Evolutionary conservation across 164 flowering plant genomes (phyloP), one percentile per base, ranked within the genome.

Genomic region (Euptelea pleiosperma): DNA sequence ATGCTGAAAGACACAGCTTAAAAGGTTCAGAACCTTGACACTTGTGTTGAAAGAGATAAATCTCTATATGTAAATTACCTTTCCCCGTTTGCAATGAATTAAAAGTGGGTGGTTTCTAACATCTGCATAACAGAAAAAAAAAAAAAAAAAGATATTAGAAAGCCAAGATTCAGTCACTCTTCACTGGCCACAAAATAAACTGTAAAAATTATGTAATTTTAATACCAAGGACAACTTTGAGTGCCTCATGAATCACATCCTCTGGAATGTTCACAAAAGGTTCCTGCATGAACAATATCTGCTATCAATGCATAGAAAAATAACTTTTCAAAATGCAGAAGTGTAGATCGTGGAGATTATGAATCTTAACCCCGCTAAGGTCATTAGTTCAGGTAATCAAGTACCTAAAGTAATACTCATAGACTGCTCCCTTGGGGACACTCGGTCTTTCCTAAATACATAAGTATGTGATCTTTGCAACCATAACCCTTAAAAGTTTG

Each of bases 11-110:
- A 26, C 41, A 29, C 24, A 47, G 14, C 47, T 43, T 1, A 15
- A 25, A 8, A 14, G 18, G 2, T 29, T 40, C 12, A 15, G 48
- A 42, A 53, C 16, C 9, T 2, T 15, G 12, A 34, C 1, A 28
- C 24, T 6, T 50, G 36, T 35, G 19, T 16, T 39, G 21, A 39
- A 12, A 28, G 12, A 26, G 2, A 11, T 25, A 46, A 35, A 47
- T 6, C 30, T 49, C 16, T 19, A 26, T 45, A 5, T 9, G 3
- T 22, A 26, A 1, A 30, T 66, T 63, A 87, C 91, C 86, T 87
- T 87, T 18, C 96, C 96, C 39, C 86, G 78, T 58, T 85, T 88
- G 77, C 96, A 88, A 56, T 88, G 96, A 57, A 88, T 82, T 37
- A 88, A 61, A 46, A 88, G 48, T 3, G 96, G 96, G 60, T 80